A percentile compares a stretch with the other conserved stretches of the same genome.
phyloP scores from a whole-genome alignment of 805 yeast genomes.

The Metschnikowia henanensis region DNA sequence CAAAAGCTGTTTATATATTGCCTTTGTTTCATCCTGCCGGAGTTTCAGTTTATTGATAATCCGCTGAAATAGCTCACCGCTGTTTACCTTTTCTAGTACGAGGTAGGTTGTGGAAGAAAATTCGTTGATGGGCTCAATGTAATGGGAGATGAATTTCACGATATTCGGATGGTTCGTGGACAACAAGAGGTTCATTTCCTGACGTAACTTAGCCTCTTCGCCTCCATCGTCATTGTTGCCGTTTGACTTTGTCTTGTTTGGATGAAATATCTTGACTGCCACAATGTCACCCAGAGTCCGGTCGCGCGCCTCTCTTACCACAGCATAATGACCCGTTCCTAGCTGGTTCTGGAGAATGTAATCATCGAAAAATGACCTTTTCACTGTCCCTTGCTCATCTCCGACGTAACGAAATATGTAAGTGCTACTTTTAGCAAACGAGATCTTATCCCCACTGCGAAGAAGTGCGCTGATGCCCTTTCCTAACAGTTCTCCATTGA shows the following conservation, averaged over 20 bases:
- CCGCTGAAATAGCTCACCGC: slow-evolving; percentile 75
- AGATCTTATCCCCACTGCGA: slow-evolving; percentile 62
- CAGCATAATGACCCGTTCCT: slow-evolving; percentile 80
- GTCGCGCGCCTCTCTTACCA: slow-evolving; percentile 68
- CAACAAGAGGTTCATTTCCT: slow-evolving; percentile 66
- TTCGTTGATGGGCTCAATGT: slow-evolving; percentile 53
- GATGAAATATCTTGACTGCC: slow-evolving; percentile 76
- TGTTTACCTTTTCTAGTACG: slow-evolving; percentile 70
- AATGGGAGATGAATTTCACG: slow-evolving; percentile 61
- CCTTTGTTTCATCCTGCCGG: slow-evolving; percentile 60
- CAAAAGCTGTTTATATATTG: slow-evolving; percentile 50
- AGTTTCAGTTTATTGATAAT: slow-evolving; percentile 64
- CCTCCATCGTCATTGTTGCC: slow-evolving; percentile 16
- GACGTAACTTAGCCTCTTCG: slow-evolving; percentile 45
- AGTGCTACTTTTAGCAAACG: slow-evolving; percentile 52
- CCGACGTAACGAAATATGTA: slow-evolving; percentile 48
- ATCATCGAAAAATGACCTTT: slow-evolving; percentile 53
- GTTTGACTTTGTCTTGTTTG: slow-evolving; percentile 33
- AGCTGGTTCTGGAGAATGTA: slow-evolving; percentile 57
- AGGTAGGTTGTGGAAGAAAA: slow-evolving; percentile 54
- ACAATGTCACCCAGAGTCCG: slow-evolving; percentile 58
- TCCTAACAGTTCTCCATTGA: slow-evolving; percentile 57
- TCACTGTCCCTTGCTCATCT: slow-evolving; percentile 24
- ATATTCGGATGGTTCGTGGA: slow-evolving; percentile 70
- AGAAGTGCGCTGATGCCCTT: slow-evolving; percentile 49